phyloP scores from a whole-genome alignment of 495 filamentous ascomycete species.

The Aspergillus carlsbadensis region DNA sequence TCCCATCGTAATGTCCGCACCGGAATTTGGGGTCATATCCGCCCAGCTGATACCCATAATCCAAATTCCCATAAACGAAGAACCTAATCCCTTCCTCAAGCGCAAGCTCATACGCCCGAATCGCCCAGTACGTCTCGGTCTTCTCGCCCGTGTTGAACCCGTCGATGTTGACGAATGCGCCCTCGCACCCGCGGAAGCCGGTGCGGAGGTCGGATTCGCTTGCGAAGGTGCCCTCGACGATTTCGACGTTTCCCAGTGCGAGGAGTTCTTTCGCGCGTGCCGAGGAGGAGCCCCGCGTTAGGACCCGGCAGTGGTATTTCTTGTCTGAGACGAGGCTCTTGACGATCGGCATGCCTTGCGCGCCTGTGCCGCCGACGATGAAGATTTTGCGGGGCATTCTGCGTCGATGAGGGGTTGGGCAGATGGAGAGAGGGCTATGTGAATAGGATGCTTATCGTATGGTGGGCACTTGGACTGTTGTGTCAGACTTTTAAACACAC shows the following conservation, averaged over 20 bases:
- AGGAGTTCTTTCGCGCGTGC: background rate
- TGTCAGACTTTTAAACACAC: too few relatives aligned
- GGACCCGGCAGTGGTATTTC: background rate
- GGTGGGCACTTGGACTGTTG: too few relatives aligned
- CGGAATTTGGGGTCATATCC: background rate
- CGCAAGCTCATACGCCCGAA: background rate
- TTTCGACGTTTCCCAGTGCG: background rate
- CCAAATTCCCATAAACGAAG: background rate
- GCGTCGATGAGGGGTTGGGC: too few relatives aligned
- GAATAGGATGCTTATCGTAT: too few relatives aligned
- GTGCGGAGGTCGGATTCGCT: background rate
- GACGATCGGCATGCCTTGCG: background rate
- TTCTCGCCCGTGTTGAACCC: background rate
- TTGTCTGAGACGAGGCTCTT: background rate
- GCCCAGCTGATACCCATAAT: background rate
- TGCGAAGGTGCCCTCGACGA: background rate
- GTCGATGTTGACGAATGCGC: background rate
- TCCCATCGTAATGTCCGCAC: background rate
- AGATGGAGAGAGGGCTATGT: too few relatives aligned
- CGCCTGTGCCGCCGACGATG: background rate
- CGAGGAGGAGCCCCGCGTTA: background rate
- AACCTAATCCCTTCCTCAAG: background rate
- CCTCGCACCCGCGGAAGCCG: background rate
- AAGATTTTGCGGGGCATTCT: too few relatives aligned
- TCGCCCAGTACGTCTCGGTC: background rate